A percentile compares a stretch with the other conserved stretches of the same genome.
Conservation (phyloP, 305 asterid species). For the Fraxinus baroniana region DNA sequence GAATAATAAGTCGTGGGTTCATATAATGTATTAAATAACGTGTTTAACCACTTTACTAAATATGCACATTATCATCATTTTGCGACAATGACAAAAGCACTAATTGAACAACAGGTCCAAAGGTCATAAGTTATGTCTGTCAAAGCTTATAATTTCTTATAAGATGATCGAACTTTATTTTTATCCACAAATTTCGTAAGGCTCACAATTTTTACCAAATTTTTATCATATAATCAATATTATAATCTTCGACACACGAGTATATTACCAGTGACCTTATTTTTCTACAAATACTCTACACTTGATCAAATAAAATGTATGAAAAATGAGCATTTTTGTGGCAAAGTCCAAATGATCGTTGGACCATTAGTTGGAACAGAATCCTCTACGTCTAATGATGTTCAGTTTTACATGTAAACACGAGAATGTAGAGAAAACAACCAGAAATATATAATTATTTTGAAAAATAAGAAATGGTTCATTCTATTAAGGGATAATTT, state of each 20-base stretch:
- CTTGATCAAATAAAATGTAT: too few relatives aligned
- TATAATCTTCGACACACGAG: background rate
- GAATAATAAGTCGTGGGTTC: too few relatives aligned
- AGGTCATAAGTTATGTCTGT: background rate
- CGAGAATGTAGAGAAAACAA: background rate
- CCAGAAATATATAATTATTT: too few relatives aligned
- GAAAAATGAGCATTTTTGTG: background rate
- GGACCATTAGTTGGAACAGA: background rate
- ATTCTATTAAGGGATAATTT: background rate
- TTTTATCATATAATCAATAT: background rate
- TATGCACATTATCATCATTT: too few relatives aligned
- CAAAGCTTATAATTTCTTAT: too few relatives aligned
- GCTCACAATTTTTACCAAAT: background rate
- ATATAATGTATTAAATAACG: too few relatives aligned
- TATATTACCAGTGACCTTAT: background rate
- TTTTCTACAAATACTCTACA: background rate
- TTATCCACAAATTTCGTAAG: background rate
- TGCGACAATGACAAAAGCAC: too few relatives aligned
- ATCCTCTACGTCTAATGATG: background rate
- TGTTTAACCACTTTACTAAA: too few relatives aligned
- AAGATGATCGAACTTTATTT: too few relatives aligned
- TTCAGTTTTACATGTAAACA: background rate
- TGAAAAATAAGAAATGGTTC: too few relatives aligned
- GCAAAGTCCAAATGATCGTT: background rate
- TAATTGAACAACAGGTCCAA: background rate